Conservation (phyloP, 2,329 filamentous ascomycete genomes). For the Monosporascus sp. region DNA sequence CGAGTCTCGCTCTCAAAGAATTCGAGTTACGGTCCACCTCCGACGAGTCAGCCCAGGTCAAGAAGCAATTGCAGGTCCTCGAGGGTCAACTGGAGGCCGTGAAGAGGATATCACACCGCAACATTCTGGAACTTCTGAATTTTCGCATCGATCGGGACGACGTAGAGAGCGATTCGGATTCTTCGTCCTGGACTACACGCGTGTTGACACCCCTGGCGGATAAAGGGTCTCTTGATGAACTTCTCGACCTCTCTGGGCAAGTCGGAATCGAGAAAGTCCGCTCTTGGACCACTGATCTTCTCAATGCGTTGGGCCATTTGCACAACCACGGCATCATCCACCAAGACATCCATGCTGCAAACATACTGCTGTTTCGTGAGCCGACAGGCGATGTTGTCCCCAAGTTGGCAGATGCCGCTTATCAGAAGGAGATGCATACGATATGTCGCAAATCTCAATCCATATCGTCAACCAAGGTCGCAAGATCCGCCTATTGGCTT, state of each 20-base stretch:
- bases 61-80: constrained; percentile 70
- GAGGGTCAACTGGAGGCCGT: constrained; percentile 73
- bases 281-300: constrained; percentile 85
- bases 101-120: constrained; percentile 69
- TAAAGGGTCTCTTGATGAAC: constrained; percentile 76
- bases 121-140: constrained; percentile 74
- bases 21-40: constrained; percentile 53
- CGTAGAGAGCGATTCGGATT: constrained; percentile 33
- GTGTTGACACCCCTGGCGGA: constrained; percentile 73
- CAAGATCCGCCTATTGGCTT: constrained; percentile 77
- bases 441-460: constrained; percentile 50
- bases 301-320: constrained; percentile 83
- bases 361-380: constrained; percentile 72
- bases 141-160: constrained; percentile 66
- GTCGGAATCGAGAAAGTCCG: constrained; percentile 72
- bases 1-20: constrained; percentile 71
- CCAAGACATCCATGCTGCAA: constrained; percentile 73
- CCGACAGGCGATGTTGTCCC: constrained; percentile 63
- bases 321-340: constrained; percentile 83
- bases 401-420: constrained; percentile 71
- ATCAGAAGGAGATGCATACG: constrained; percentile 62
- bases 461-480: constrained; percentile 50
- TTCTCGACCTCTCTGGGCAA: constrained; percentile 73
- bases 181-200: constrained; percentile 63
- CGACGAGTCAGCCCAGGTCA: constrained; percentile 60